phyloP scores from a whole-genome alignment of 805 yeast species.

The Starmerella tilneyi region DNA sequence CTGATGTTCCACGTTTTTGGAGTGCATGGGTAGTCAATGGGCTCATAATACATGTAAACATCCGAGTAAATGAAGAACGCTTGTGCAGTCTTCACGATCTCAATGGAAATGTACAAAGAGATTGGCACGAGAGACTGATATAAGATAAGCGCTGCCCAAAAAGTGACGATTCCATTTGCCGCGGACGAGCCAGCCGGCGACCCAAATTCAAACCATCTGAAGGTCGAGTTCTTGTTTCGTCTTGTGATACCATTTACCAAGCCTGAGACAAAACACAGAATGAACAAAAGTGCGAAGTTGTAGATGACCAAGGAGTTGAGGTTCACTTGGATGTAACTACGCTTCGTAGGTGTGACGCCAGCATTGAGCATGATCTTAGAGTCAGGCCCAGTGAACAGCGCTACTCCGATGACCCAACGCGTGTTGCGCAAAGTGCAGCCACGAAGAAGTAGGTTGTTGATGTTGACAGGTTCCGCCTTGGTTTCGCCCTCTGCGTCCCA shows the following conservation, averaged over 20 bases:
- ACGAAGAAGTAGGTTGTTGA: constrained; percentile 57
- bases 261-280: constrained; percentile 61
- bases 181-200: constrained; percentile 54
- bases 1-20: constrained; percentile 81
- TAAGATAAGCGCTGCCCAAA: constrained; percentile 62
- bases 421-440: constrained; percentile 70
- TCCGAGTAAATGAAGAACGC: constrained; percentile 70
- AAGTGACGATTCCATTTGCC: constrained; percentile 56
- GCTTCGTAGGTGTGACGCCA: constrained; percentile 69
- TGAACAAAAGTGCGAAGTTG: constrained; percentile 54
- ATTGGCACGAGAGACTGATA: constrained; percentile 74
- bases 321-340: constrained; percentile 55
- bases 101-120: constrained; percentile 68
- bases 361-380: constrained; percentile 73
- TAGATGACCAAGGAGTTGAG: constrained; percentile 56
- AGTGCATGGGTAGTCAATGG: constrained; percentile 64
- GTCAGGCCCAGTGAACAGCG: constrained; percentile 63
- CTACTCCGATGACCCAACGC: constrained; percentile 64
- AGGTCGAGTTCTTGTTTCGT: constrained; percentile 36
- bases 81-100: constrained; percentile 68
- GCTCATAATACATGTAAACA: constrained; percentile 56
- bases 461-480: constrained; percentile 46
- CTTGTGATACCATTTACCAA: constrained; percentile 51
- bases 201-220: constrained; percentile 49
- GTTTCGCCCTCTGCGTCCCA: constrained; percentile 19